Evolutionary conservation across 2,329 filamentous ascomycete genomes (phyloP).

Genomic region (Pestalotiopsis sp.): DNA sequence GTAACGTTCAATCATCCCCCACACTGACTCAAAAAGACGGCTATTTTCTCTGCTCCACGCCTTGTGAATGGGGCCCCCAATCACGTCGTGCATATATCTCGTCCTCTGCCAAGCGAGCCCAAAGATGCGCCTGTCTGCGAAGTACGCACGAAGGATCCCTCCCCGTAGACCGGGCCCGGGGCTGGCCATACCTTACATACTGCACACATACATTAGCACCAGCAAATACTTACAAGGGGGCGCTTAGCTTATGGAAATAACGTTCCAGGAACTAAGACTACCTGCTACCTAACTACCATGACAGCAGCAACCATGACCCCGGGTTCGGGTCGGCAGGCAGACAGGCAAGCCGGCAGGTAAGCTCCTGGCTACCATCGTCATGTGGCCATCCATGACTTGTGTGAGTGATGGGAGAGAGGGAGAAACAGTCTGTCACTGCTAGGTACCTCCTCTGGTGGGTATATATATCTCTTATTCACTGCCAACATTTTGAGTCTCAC

Average conservation of each 20-base stretch:
- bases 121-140: neutral
- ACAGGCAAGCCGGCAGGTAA: neutral
- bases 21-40: neutral
- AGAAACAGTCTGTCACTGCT: too few species aligned
- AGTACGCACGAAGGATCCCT: neutral
- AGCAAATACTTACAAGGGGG: neutral
- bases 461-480: neutral
- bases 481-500: neutral
- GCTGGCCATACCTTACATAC: neutral
- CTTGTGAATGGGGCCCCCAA: neutral
- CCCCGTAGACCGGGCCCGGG: neutral
- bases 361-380: neutral
- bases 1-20: neutral
- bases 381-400: neutral
- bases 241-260: neutral
- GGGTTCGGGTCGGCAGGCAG: neutral
- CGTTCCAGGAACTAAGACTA: neutral
- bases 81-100: neutral
- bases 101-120: neutral
- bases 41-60: neutral
- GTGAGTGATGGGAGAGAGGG: neutral
- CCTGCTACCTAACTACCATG: neutral
- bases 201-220: neutral
- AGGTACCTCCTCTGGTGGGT: neutral
- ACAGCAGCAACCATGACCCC: neutral